Evolutionary conservation across 495 filamentous ascomycete species (phyloP), one percentile per base, ranked within the genome.

Genomic region (Talaromyces stipitatus): DNA sequence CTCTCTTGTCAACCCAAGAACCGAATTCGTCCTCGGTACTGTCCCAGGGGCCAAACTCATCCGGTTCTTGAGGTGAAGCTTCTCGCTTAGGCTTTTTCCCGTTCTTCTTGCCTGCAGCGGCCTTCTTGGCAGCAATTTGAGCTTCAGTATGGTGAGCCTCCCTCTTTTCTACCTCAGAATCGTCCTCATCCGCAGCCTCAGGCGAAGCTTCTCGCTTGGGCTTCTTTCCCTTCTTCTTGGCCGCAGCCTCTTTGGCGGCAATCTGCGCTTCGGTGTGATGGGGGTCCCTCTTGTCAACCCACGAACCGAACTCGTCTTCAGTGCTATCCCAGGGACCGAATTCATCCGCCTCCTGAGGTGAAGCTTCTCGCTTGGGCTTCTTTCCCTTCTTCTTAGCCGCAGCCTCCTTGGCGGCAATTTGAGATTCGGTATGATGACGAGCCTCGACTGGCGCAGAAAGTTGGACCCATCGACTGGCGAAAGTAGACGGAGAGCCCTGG

Each of bases 271-370:
- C 48, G 4, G 48, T 51, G 22, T 51, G 48, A 18, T 51, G 48
- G 20, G 48, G 18, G 2, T 18, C 23, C 2, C 48, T 11, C 16
- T 51, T 51, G 22, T 51, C 48, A 14, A 51, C 48, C 48, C 48
- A 51, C 3, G 48, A 51, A 16, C 48, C 48, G 10, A 52, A 52
- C 50, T 52, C 50, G n/a, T 45, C 55, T 23, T 48, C 55, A n/a
- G 38, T 50, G 41, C 22, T 57, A 33, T 45, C 28, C 41, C 24
- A 50, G 11, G 43, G 55, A 0, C 41, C 41, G 32, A 47, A 30
- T n/a, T 57, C 48, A 51, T 51, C 48, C 16, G 48, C 24, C 8
- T 18, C 50, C 14, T 29, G 27, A 28, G 43, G 23, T 50, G 22
- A n/a, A n/a, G 33, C 33, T n/a, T 36, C 33, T 16, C 33, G 33